Evolutionary conservation across 1,139 yeast genomes (phyloP).

Genomic region (Debaryomycetaceae sp.): DNA sequence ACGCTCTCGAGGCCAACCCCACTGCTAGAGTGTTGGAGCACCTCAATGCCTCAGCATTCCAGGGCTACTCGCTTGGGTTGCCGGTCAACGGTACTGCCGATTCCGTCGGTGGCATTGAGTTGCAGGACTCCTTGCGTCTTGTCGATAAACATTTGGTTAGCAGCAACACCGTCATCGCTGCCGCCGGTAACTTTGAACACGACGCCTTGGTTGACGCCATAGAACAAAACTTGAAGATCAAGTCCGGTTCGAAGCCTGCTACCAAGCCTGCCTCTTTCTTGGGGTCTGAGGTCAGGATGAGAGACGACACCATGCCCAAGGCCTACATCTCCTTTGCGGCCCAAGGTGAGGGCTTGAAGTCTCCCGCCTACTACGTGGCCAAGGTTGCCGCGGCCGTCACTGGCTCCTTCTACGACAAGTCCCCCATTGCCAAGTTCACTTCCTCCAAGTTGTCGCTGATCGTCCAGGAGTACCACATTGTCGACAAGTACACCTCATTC

Average conservation of each 20-base stretch:
- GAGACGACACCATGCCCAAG: conserved; percentile 81
- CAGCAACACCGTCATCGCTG: conserved; percentile 65
- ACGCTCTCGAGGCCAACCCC: conserved; percentile 43
- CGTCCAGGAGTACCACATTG: conserved; percentile 67
- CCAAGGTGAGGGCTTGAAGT: conserved; percentile 59
- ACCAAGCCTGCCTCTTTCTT: conserved; percentile 57
- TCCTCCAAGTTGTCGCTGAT: conserved; percentile 83
- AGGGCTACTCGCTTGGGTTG: conserved; percentile 72
- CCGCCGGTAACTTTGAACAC: conserved; percentile 69
- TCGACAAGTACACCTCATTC: conserved; percentile 69
- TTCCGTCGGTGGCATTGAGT: conserved; percentile 52
- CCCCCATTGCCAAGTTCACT: conserved; percentile 59
- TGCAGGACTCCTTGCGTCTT: conserved; percentile 55
- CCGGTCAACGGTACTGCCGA: conserved; percentile 73
- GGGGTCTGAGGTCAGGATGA: conserved; percentile 81
- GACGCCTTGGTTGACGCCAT: conserved; percentile 63
- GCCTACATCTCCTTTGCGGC: conserved; percentile 75
- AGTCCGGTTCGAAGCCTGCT: conserved; percentile 54
- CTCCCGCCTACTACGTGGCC: conserved; percentile 66
- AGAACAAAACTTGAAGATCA: conserved; percentile 44
- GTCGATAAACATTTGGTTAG: conserved; percentile 54
- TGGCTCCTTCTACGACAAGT: conserved; percentile 53
- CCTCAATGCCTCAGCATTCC: conserved; percentile 77
- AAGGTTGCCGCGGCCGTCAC: conserved; percentile 70
- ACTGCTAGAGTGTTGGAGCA: conserved; percentile 59